Evolutionary conservation across 331 rosid genomes (phyloP).

Genomic region (Erythrophleum ivorense): DNA sequence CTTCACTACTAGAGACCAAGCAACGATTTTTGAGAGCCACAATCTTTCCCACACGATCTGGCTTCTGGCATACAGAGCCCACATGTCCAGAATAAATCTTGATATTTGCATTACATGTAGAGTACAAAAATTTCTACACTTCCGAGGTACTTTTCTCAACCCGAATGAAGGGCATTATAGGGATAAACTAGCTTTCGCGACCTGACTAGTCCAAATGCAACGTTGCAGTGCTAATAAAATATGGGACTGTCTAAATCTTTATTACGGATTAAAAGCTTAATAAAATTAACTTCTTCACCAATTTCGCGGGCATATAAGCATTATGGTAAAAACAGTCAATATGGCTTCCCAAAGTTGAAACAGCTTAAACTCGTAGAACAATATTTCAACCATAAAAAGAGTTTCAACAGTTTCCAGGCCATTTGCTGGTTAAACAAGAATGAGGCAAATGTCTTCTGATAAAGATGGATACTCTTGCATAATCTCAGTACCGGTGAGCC

Average conservation of each 20-base stretch:
- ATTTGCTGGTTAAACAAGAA: conserved; percentile 36
- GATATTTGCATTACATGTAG: too few relatives aligned
- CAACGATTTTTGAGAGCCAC: not conserved
- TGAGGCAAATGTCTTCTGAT: conserved; percentile 17
- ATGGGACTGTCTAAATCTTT: not conserved
- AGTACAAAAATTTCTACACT: not conserved
- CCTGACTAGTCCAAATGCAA: not conserved
- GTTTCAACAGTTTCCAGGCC: conserved; percentile 38
- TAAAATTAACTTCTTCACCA: not conserved
- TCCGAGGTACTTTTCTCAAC: not conserved
- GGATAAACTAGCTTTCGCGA: not conserved
- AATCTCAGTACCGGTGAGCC: conserved; percentile 74
- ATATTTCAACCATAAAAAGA: conserved; percentile 1
- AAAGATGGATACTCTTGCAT: conserved; percentile 14
- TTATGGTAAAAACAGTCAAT: conserved; percentile 12
- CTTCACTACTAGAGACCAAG: not conserved
- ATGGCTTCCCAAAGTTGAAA: conserved; percentile 14
- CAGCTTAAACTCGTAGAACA: conserved; percentile 22
- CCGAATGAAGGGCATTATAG: not conserved
- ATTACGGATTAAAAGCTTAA: not conserved
- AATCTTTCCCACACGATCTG: too few relatives aligned
- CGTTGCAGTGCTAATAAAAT: not conserved
- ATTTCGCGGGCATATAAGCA: not conserved
- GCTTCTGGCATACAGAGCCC: too few relatives aligned
- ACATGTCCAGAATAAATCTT: too few relatives aligned